Evolutionary conservation across 352 stramenopile species (phyloP), one percentile per base, ranked within the genome.

Genomic region (Globisporangium viniferum): DNA sequence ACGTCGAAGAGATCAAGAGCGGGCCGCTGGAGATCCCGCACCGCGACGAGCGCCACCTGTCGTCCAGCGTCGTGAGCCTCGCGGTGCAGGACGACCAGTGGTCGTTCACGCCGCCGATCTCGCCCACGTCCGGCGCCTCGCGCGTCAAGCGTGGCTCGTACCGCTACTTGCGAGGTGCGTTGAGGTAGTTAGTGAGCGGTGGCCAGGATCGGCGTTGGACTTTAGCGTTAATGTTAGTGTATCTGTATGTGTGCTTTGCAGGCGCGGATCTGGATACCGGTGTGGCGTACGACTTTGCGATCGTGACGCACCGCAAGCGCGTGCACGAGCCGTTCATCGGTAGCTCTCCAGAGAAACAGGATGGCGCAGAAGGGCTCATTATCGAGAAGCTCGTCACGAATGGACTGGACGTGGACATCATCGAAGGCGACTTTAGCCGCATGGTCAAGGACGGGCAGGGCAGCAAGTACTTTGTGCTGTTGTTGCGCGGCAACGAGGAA

Each of bases 401-500:
- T 31, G 86, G 86, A 14, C 66, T 92, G 27, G 81, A 92, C 55
- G 84, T 92, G 9, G 82, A 92, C 59, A 74, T 90, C 33, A 78
- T 92, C 31, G 84, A 92, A 68, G 82, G 82, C 64, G 84, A 90
- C 56, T 89, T 92, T 64, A 91, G 80, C 35, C 70, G 70, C 58
- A 74, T 78, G 70, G 66, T 73, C 4, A 51, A 58, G 18, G 58
- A 60, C 48, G 48, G 36, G 14, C 65, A 73, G 18, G 69, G 73
- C 44, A 90, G 79, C 71, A 88, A 90, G 63, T 91, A 90, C 61
- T 85, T 91, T 67, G 81, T 94, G 58, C 69, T 94, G 48, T 62
- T 94, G 0, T 74, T 94, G 31, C 84, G 84, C 22, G 86, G 80
- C 14, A 90, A 84, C 41, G 77, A 92, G 59, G 81, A 86, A 31